Base-by-base conservation (phyloP, 2,329 filamentous ascomycete species). In the Fusarium marasasianum region DNA sequence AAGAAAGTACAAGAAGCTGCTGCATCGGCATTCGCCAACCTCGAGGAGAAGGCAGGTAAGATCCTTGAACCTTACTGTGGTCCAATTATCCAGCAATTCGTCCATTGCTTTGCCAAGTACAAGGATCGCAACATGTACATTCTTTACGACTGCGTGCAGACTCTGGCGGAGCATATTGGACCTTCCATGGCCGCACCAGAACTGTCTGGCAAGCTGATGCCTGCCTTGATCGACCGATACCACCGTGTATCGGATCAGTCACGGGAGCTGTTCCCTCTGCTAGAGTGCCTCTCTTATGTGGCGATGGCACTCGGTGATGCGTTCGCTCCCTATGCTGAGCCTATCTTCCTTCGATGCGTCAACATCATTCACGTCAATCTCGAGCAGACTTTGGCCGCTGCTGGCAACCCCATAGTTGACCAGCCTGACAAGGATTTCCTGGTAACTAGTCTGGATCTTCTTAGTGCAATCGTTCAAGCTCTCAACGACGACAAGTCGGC, bases 41-140 rank as follows among this genome's bases (percentile, higher is more conserved):
- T 99, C 14, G 96, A 98, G 82, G 96, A 98, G 81, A 97, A 97
- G 82, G 94, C 96, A 1, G 94, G 94, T 66, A 91, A 91, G 72
- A 89, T 92, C 70, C 85, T 99, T 47, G 91, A 92, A 73, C 94
- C 94, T 1, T 99, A 98, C 84, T 95, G 94, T 78, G 89, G 92
- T 35, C 94, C 95, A 33, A 98, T 99, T 78, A 90, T 98, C 60
- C 92, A 92, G 71, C 96, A 98, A 81, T 98, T 96, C 79, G 95
- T 98, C 59, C 88, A 89, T 69, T 99, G 96, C 83, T 99, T 99
- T 83, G 89, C 87, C 60, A 95, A 93, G 83, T 99, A 98, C 90
- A 98, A 99, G 87, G 96, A 98, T 83, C 92, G 94, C 79, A 99
- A 99, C 85, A 98, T 98, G 91, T 98, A 97, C 85, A 97, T 98